Conservation (phyloP, 192 early-diverging fungal species). For the Coemansia sp. region DNA sequence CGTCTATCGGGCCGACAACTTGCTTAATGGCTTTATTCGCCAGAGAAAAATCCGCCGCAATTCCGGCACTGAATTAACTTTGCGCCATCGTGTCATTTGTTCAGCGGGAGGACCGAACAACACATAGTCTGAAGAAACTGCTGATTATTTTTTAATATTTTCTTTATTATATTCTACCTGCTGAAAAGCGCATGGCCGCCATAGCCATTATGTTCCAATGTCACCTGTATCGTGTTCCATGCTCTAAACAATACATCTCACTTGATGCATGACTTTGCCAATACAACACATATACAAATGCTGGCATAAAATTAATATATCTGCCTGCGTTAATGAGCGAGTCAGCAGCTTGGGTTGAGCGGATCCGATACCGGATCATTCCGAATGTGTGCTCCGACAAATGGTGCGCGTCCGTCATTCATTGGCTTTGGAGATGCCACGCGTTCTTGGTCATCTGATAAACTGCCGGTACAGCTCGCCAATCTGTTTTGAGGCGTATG, state of each 20-base stretch:
- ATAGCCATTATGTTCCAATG: neutral
- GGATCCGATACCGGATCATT: neutral
- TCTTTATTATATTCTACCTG: neutral
- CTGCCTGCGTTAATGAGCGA: neutral
- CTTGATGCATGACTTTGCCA: neutral
- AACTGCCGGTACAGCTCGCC: neutral
- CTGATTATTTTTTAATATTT: neutral
- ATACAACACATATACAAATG: neutral
- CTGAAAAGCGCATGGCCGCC: constrained; percentile 1
- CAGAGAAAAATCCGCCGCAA: neutral
- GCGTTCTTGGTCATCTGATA: neutral
- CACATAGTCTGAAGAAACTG: neutral
- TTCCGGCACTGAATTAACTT: neutral
- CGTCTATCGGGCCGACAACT: neutral
- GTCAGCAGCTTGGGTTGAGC: neutral
- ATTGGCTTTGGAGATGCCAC: neutral
- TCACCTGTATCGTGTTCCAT: constrained; percentile 4
- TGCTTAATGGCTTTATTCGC: neutral
- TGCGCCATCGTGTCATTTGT: neutral
- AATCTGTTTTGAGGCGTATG: neutral
- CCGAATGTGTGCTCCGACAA: neutral
- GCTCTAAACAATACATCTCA: neutral
- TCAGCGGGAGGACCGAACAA: neutral
- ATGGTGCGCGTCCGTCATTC: neutral
- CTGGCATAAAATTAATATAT: neutral